These are phyloP conservation scores for Globisporangium viniferum DNA, from an alignment of 352 stramenopile genomes.

Conservation along the genomic window DNA sequence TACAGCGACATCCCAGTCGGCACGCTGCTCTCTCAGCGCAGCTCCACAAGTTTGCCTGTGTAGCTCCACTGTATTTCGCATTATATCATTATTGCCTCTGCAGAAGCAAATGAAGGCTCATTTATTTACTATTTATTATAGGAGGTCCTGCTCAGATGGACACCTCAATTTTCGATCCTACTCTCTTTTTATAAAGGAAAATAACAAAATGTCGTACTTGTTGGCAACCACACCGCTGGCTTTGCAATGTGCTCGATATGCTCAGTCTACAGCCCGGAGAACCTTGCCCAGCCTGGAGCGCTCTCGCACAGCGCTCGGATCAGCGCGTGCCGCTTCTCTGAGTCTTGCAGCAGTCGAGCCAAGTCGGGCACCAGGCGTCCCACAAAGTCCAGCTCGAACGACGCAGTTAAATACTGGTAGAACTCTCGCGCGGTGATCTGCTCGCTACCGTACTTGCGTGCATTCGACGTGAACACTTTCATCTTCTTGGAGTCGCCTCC, in stretches of 20 bases:
- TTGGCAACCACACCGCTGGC: neutral
- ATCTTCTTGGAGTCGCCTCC: conserved; percentile 77
- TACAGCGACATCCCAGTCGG: conserved; percentile 60
- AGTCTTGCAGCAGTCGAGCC: conserved; percentile 78
- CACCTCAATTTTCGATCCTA: neutral
- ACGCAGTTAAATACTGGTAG: conserved; percentile 88
- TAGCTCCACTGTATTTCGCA: conserved; percentile 13
- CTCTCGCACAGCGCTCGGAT: conserved; percentile 84
- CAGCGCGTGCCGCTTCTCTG: conserved; percentile 79
- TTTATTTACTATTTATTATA: conserved; percentile 16
- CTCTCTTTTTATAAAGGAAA: neutral
- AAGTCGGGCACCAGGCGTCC: conserved; percentile 81
- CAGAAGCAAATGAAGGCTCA: conserved; percentile 5
- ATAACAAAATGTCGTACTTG: conserved; percentile 2
- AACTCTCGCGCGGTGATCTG: conserved; percentile 86
- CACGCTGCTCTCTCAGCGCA: conserved; percentile 34
- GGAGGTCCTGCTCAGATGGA: conserved; percentile 1
- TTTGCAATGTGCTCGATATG: neutral
- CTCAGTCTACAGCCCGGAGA: conserved; percentile 60
- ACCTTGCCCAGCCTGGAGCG: conserved; percentile 77
- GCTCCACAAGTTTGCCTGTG: conserved; percentile 33
- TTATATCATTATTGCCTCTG: neutral
- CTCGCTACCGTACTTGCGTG: conserved; percentile 82
- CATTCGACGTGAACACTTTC: conserved; percentile 83
- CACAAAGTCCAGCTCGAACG: conserved; percentile 87